phyloP scores from a whole-genome alignment of 2,329 filamentous ascomycete genomes.

The Corinectria fuckeliana region DNA sequence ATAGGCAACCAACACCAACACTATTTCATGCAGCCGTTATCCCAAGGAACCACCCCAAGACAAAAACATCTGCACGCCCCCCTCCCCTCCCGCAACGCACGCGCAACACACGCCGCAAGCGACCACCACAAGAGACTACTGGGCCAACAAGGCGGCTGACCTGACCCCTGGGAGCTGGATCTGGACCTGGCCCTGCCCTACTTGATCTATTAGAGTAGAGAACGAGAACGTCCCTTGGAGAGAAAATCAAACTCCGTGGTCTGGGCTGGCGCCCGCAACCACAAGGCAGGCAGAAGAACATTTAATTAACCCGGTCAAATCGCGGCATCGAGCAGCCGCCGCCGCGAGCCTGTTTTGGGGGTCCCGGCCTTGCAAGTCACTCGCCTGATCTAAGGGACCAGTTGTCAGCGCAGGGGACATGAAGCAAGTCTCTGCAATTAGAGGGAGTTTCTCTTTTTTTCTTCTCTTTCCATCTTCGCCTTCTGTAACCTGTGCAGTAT shows the following conservation, averaged over 20 bases:
- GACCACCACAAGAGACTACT: constrained; percentile 13
- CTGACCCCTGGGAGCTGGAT: constrained; percentile 15
- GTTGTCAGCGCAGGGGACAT: constrained; percentile 11
- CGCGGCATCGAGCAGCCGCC: constrained; percentile 6
- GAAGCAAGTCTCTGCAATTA: constrained; percentile 5
- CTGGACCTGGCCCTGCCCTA: constrained; percentile 7
- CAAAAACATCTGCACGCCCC: not conserved
- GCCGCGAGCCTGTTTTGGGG: constrained; percentile 10
- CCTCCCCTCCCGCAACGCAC: constrained; percentile 5
- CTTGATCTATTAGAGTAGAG: too few relatives aligned
- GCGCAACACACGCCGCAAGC: constrained; percentile 10
- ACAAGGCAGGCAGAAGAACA: constrained; percentile 6
- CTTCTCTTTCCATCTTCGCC: not conserved
- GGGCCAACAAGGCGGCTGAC: constrained; percentile 12
- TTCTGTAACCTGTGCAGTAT: too few relatives aligned
- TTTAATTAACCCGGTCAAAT: constrained; percentile 36
- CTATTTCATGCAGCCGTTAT: not conserved
- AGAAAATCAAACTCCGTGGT: not conserved
- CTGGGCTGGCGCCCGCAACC: not conserved
- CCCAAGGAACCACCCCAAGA: not conserved
- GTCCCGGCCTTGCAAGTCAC: not conserved
- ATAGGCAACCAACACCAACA: constrained; percentile 24
- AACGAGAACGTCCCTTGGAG: not conserved
- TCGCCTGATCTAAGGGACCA: constrained; percentile 20
- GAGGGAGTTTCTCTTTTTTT: not conserved